A percentile compares a stretch with the other conserved stretches of the same genome.
Evolutionary conservation across 2,329 filamentous ascomycete genomes (phyloP).

Genomic region (Ceratocystis eucalypticola): DNA sequence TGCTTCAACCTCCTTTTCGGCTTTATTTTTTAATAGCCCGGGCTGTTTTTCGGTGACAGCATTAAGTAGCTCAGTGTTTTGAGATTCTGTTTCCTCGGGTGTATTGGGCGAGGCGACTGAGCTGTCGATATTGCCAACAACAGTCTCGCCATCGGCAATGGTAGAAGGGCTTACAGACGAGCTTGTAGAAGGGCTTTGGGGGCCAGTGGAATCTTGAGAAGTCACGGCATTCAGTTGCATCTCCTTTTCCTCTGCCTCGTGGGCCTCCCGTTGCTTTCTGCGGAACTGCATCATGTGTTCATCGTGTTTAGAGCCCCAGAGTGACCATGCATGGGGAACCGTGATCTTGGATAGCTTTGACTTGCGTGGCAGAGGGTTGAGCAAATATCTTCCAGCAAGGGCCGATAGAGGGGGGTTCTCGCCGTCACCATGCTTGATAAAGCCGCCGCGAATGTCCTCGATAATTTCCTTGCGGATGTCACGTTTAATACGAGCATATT

Average conservation of each 20-base stretch:
- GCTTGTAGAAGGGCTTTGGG: not conserved
- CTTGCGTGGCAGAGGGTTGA: conserved; percentile 21
- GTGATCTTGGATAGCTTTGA: conserved; percentile 16
- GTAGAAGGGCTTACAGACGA: not conserved
- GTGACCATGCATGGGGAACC: conserved; percentile 44
- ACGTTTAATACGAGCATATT: conserved; percentile 54
- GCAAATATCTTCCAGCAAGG: conserved; percentile 54
- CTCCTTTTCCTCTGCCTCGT: conserved; percentile 20
- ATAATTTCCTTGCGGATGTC: conserved; percentile 61
- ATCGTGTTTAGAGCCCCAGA: conserved; percentile 84
- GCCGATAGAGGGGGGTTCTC: conserved; percentile 77
- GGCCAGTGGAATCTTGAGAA: not conserved
- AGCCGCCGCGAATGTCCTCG: conserved; percentile 58
- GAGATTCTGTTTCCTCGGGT: not conserved
- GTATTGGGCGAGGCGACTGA: not conserved
- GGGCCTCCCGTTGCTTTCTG: conserved; percentile 34
- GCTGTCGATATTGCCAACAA: not conserved
- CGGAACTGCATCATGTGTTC: conserved; percentile 53
- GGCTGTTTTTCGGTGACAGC: not conserved
- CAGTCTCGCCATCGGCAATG: not conserved
- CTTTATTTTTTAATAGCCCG: conserved; percentile 10
- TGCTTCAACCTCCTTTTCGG: not conserved
- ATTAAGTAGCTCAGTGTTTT: not conserved
- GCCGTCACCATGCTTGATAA: conserved; percentile 53
- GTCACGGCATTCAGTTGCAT: not conserved